Evolutionary conservation across 2,329 filamentous ascomycete genomes (phyloP), one percentile per base, ranked within the genome.

Genomic region (Blumeriella jaapii): DNA sequence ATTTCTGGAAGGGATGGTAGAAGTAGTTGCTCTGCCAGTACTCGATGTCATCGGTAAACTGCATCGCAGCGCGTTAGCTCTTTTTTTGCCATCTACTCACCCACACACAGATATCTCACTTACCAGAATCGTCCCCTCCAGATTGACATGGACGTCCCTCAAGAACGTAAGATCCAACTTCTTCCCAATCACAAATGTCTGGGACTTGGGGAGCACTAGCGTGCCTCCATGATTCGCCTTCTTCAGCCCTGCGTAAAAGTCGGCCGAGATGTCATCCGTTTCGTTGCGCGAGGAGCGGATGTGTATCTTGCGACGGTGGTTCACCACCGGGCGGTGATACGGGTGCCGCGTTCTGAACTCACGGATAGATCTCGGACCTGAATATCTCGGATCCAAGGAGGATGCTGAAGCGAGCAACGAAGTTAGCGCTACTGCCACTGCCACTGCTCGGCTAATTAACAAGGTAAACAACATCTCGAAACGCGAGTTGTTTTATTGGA

Each of bases 151-250:
- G 13, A 81, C 61, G 42, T 71, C 59, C 30, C 70, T 61, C 16
- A 81, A 57, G 51, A 75, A 78, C 0, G 70, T 77, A 41, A 81
- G 54, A 45, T 81, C 71, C 18, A 81, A 48, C 4, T 70, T 68
- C 3, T 66, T 74, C 17, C 67, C 69, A 38, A 76, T 64, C 3
- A 46, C 39, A 23, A 41, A 46, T 2, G 31, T 44, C 15, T 44
- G 30, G 7, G 30, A 30, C 61, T 77, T 59, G 13, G 76, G 68
- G 1, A 77, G 59, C 35, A 70, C 60, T 3, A 78, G 55, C 3
- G 69, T 66, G 11, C 73, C 73, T 29, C 73, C 73, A 22, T 71
- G 57, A 47, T 77, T 76, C 2, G 72, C 71, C 34, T 64, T 60
- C 46, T 65, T 60, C 25, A 77, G 55, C 1, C 65, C 72, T 50